Evolutionary conservation across 352 stramenopile genomes (phyloP).

Genomic region (Phytophthora quininea): DNA sequence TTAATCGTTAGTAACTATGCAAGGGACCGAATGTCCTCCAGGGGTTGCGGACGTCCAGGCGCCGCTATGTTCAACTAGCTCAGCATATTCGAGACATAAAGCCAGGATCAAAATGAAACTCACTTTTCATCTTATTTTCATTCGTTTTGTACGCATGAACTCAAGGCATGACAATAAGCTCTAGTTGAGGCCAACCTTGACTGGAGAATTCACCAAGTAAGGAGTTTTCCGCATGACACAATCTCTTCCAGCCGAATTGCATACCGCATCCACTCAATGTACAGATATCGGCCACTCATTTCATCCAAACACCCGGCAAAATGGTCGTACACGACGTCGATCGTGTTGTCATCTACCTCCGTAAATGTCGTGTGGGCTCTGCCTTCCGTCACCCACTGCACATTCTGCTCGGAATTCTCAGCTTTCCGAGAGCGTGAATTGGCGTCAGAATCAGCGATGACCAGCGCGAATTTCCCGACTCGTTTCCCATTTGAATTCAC

Average conservation of each 20-base stretch:
- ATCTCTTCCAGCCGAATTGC: slow-evolving; percentile 54
- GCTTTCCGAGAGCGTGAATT: slow-evolving; percentile 20
- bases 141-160: no score
- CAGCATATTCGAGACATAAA: no score
- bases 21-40: no score
- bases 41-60: no score
- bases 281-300: slow-evolving; percentile 40
- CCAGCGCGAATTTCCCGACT: slow-evolving; percentile 14
- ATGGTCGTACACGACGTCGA: slow-evolving; percentile 36
- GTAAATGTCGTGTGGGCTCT: background rate
- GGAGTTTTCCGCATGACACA: background rate
- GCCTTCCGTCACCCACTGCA: slow-evolving; percentile 28
- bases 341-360: slow-evolving; percentile 19
- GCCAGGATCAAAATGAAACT: no score
- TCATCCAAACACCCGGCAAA: slow-evolving; percentile 29
- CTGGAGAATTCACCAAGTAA: no score
- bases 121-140: no score
- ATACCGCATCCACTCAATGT: slow-evolving; percentile 46
- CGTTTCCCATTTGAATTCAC: slow-evolving; percentile 9
- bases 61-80: no score
- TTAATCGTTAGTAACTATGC: no score
- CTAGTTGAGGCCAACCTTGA: no score
- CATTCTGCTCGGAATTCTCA: slow-evolving; percentile 5
- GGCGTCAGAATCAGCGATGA: slow-evolving; percentile 25
- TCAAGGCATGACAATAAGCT: no score